Evolutionary conservation across 2,329 filamentous ascomycete species (phyloP), one percentile per base, ranked within the genome.

Genomic region (Pestalotiopsis sp.): DNA sequence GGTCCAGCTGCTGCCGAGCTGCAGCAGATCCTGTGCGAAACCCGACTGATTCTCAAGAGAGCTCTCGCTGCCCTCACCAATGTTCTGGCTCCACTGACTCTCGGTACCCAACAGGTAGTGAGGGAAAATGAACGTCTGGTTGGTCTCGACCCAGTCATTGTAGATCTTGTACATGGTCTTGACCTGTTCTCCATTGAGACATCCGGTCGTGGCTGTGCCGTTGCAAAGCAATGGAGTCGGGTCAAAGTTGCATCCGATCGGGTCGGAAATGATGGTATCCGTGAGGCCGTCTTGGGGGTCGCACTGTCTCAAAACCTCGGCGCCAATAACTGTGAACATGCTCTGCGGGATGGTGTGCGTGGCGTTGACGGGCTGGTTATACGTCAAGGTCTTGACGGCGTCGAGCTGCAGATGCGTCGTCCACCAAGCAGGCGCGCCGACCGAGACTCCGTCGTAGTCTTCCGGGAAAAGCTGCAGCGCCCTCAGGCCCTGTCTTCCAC

Each of bases 401-500:
- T 77, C 82, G 4, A 75, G 76, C 65, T 80, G 79, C 75, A 88
- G 71, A 72, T 86, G 83, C 58, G 77, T 81, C 0, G 81, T 85
- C 79, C 84, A 87, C 84, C 85, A 87, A 0, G 85, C 85, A 14
- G 83, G 80, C 1, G 78, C 80, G 0, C 85, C 86, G 7, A 87
- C 82, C 0, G 89, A 76, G n/a, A 87, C 82, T 13, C 87, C 88
- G 70, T 90, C 86, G 68, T 89, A 89, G 67, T 86, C 85, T 17
- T 86, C 83, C 0, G 87, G 86, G 69, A 83, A 84, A 23, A 81
- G 72, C 72, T 90, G 83, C 3, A 86, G 79, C 68, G 87, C 83
- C 65, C 84, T 85, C 12, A 89, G 77, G 11, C 88, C 88, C 76
- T 90, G 87, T 0, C 88, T 80, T 0, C 89, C 89, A 27, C 89